Evolutionary conservation across 2,329 filamentous ascomycete species (phyloP).

Genomic region (Aspergillus carbonarius): DNA sequence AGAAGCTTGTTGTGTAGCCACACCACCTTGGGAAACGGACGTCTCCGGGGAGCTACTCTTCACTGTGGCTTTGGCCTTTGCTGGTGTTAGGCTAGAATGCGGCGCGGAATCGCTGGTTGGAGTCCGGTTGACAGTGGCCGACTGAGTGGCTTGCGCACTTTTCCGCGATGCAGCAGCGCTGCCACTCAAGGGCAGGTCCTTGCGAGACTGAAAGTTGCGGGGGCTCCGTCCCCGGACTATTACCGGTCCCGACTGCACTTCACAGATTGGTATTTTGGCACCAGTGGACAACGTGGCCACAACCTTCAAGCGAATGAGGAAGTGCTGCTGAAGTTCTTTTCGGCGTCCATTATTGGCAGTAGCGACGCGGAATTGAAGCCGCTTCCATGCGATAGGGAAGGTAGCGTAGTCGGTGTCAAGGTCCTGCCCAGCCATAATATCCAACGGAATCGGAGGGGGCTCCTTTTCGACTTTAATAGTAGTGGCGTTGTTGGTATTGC

Average conservation of each 20-base stretch:
- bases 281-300: conserved; percentile 80
- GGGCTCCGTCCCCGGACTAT: conserved; percentile 92
- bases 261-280: conserved; percentile 75
- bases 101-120: conserved; percentile 32
- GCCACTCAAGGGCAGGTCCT: conserved; percentile 84
- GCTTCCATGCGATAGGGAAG: conserved; percentile 91
- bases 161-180: conserved; percentile 78
- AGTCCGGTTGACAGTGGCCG: conserved; percentile 31
- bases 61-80: conserved; percentile 28
- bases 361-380: conserved; percentile 89
- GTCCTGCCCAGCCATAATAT: conserved; percentile 64
- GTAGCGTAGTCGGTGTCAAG: conserved; percentile 80
- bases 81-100: conserved; percentile 27
- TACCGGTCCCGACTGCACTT: conserved; percentile 83
- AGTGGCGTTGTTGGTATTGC: conserved; percentile 9
- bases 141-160: conserved; percentile 50
- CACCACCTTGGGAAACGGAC: conserved; percentile 29
- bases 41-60: conserved; percentile 40
- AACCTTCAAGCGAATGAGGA: conserved; percentile 84
- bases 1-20: conserved; percentile 28
- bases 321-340: conserved; percentile 95
- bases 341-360: conserved; percentile 94
- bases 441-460: conserved; percentile 75
- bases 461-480: conserved; percentile 74
- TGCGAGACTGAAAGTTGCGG: conserved; percentile 89